Conservation (phyloP, 331 rosid genomes). For the Dryas integrifolia region DNA sequence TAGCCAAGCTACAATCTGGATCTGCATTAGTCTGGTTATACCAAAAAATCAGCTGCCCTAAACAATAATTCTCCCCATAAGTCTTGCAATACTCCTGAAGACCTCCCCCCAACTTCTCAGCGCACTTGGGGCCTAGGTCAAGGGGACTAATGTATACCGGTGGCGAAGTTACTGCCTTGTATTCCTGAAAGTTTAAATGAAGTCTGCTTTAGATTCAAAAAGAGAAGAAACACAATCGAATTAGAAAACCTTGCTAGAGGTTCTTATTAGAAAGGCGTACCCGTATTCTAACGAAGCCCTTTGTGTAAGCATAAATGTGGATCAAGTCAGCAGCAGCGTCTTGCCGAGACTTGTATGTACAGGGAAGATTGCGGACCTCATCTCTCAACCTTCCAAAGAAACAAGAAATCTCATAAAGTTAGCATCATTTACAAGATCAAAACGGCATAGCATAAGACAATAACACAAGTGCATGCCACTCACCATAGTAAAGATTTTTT, state of each 20-base stretch:
- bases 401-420: constrained; percentile 12
- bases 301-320: constrained; percentile 88
- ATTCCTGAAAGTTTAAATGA: constrained; percentile 53
- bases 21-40: constrained; percentile 79
- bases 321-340: constrained; percentile 99
- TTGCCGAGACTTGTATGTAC: constrained; percentile 95
- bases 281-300: constrained; percentile 82
- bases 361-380: constrained; percentile 79
- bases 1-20: constrained; percentile 70
- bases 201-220: constrained; percentile 4
- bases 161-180: constrained; percentile 77
- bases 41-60: constrained; percentile 98
- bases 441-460: constrained; percentile 15
- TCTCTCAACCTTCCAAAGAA: constrained; percentile 80
- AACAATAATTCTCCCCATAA: constrained; percentile 85
- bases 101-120: constrained; percentile 71
- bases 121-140: constrained; percentile 92
- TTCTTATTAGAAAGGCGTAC: constrained; percentile 40
- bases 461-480: constrained; percentile 12
- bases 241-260: background rate
- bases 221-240: background rate
- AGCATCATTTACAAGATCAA: constrained; percentile 13
- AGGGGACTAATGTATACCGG: constrained; percentile 98
- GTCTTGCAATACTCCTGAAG: constrained; percentile 81
- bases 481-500: constrained; percentile 78